phyloP scores from a whole-genome alignment of 1,284 basidiomycete species.

The Grifola frondosa region DNA sequence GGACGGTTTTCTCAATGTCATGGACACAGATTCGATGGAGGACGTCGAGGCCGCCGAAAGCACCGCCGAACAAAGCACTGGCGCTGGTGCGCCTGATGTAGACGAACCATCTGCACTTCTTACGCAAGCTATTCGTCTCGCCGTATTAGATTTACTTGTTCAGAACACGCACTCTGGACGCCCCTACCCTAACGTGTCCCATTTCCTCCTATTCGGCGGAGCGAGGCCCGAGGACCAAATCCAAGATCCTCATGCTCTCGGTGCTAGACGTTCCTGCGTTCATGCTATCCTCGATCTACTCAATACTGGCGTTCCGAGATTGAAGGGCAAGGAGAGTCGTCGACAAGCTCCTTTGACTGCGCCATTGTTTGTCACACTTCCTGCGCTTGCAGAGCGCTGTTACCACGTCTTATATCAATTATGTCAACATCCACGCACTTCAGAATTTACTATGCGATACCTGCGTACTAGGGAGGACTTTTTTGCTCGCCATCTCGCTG shows the following conservation, averaged over 20 bases:
- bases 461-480: constrained; percentile 89
- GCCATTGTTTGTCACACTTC: constrained; percentile 68
- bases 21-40: constrained; percentile 64
- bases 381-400: constrained; percentile 83
- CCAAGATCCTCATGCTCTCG: constrained; percentile 74
- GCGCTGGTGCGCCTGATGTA: constrained; percentile 65
- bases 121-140: constrained; percentile 71
- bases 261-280: constrained; percentile 69
- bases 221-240: constrained; percentile 55
- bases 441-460: constrained; percentile 83
- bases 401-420: constrained; percentile 86
- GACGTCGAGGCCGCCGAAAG: constrained; percentile 60
- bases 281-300: constrained; percentile 83
- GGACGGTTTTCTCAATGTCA: constrained; percentile 71
- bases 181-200: constrained; percentile 83
- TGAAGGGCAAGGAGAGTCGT: constrained; percentile 47
- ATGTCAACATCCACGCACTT: constrained; percentile 83
- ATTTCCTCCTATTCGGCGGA: constrained; percentile 84
- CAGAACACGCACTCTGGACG: constrained; percentile 68
- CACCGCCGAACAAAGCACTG: constrained; percentile 59
- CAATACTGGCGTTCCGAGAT: constrained; percentile 62
- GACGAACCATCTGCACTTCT: constrained; percentile 47
- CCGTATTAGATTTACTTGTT: constrained; percentile 86
- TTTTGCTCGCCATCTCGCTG: constrained; percentile 81
- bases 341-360: constrained; percentile 31